These are phyloP conservation scores for Epichloe gansuensis DNA, from an alignment of 2,329 filamentous ascomycete species.

Conservation along the genomic window DNA sequence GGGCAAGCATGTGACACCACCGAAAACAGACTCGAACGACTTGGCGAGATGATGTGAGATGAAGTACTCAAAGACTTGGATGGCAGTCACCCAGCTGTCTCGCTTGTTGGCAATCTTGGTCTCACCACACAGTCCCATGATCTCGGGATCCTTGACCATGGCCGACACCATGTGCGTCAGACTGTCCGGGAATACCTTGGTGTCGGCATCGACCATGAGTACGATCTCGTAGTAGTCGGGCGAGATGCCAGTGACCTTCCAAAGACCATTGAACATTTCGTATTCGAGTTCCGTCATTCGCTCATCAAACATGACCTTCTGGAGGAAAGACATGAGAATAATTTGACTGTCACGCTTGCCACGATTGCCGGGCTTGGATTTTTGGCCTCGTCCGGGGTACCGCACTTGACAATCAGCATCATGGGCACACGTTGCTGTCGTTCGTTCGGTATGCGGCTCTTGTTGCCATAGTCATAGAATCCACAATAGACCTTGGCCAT, in stretches of 20 bases:
- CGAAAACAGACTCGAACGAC: slow-evolving; percentile 96
- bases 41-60: slow-evolving; percentile 96
- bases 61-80: slow-evolving; percentile 99
- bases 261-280: slow-evolving; percentile 98
- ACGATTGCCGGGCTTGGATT: slow-evolving; percentile 87
- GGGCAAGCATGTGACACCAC: slow-evolving; percentile 95
- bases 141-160: slow-evolving; percentile 97
- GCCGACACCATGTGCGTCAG: slow-evolving; percentile 98
- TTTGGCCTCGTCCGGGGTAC: slow-evolving; percentile 72
- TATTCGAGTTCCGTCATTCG: slow-evolving; percentile 99
- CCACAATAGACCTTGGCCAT: slow-evolving; percentile 98
- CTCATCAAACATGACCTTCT: slow-evolving; percentile 99
- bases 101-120: slow-evolving; percentile 99
- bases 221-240: slow-evolving; percentile 97
- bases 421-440: slow-evolving; percentile 96
- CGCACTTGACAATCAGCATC: slow-evolving; percentile 93
- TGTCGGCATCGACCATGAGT: slow-evolving; percentile 98
- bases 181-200: slow-evolving; percentile 97
- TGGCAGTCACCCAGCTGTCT: slow-evolving; percentile 88
- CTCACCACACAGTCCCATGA: slow-evolving; percentile 98
- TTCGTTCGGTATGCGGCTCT: slow-evolving; percentile 66
- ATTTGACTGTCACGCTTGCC: slow-evolving; percentile 99
- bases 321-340: slow-evolving; percentile 96
- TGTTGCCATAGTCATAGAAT: slow-evolving; percentile 89
- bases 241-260: slow-evolving; percentile 96